Evolutionary conservation across 495 filamentous ascomycete species (phyloP), one percentile per base, ranked within the genome.

Genomic region (Aspergillus leporis): DNA sequence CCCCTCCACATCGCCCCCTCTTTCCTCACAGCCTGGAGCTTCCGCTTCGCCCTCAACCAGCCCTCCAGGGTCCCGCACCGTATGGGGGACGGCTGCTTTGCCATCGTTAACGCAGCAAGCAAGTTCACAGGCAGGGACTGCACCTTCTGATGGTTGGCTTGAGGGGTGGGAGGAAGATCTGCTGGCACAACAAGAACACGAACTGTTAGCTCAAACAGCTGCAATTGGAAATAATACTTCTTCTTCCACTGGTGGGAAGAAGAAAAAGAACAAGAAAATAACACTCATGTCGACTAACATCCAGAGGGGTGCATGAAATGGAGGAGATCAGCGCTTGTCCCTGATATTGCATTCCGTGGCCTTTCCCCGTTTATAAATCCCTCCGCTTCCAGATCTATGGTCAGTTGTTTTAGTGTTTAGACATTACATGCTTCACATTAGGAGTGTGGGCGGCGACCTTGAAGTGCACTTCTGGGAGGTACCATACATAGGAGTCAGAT

Each of bases 261-360:
- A 90, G 74, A 96, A 93, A 79, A 97, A 95, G 76, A 86, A 83
- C 53, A 92, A 95, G 77, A 94, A 95, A 79, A 97, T 97, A 52
- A 97, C 91, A 10, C 69, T 97, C 56, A 97, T 97, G 92, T 92
- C 90, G 58, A 97, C 92, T 34, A 90, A 83, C 69, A 86, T 81
- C 41, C 80, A 87, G 59, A 78, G 88, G 68, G 88, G 84, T 9
- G 88, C 88, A 53, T 77, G 34, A 63, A 23, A 8, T 23, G 19
- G 21, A 14, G 1, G 23, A 9, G 2, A 47, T 7, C 3, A 4
- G 16, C 18, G 7, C 16, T 45, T 18, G 3, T 45, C 1, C n/a
- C 16, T 45, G 8, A 14, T 45, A 45, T 21, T 45, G 3, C 50
- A 9, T 36, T 52, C 40, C n/a, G n/a, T n/a, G n/a, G n/a, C n/a